Base-by-base conservation (phyloP, 2,329 filamentous ascomycete genomes). In the Verticillium albo-atrum region DNA sequence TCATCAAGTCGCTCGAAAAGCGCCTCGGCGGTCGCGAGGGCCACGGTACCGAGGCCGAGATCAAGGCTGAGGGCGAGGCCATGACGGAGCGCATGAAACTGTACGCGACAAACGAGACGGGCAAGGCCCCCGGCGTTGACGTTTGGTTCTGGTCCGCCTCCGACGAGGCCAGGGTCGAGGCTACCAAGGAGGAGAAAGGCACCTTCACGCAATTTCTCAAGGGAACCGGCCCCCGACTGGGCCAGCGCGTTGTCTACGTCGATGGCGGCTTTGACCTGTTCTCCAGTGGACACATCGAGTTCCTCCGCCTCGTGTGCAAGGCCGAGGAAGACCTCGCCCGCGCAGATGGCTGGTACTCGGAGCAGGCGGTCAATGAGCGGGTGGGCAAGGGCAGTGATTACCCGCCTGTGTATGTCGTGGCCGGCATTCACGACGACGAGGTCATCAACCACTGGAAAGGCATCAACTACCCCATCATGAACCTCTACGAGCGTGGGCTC, bases 391-490 rank as follows among this genome's bases (percentile, higher is more conserved):
- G 89, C 17, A 82, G 81, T 53, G 91, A 96, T 74, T 96, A 96
- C 69, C 81, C 85, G 0, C 92, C 92, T 0, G 89, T 88, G 6
- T 98, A 91, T 71, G 83, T 99, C n/a, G 86, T 98, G 51, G 93
- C 92, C 2, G 95, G 95, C 55, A 88, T 99, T 26, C 95, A 99
- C 75, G 91, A 97, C 68, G 95, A 99, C 72, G 87, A 89, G 64
- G 92, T 96, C 61, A 96, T 99, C 74, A 99, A 99, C 75, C 81
- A 89, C 68, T 96, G 92, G 90, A 98, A 98, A 77, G 94, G 95
- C 35, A 83, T 97, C 68, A 99, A 99, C 77, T 99, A 97, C 72
- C 95, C 95, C 27, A 98, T 99, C 77, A 99, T 99, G 95, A 99
- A 98, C 79, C 93, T 97, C 60, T 97, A 94, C 69, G 95, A 99